Evolutionary conservation across 2,329 filamentous ascomycete species (phyloP), one percentile per base, ranked within the genome.

Genomic region (Aspergillus pseudotamarii): DNA sequence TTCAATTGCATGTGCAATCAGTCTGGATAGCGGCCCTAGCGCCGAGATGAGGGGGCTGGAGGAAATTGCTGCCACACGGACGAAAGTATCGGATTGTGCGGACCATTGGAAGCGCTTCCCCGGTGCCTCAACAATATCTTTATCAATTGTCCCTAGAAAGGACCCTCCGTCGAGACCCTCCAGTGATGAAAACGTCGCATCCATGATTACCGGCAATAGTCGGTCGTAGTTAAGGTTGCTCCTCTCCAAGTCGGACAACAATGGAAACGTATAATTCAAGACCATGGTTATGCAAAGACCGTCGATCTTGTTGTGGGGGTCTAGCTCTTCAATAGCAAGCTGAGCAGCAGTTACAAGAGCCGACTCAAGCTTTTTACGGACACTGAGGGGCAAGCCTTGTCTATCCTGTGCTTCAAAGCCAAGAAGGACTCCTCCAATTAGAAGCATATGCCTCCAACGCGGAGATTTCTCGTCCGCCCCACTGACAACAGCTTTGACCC

Each of bases 391-490:
- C n/a, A 93, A 77, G n/a, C 87, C 86, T 63, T 85, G 84, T 53
- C 88, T 80, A 46, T 89, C 85, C 64, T 86, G 83, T 19, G 85
- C 82, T 68, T 91, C 90, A 72, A 94, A 89, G 10, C 92, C 93
- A 73, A 94, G 85, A 62, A 97, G 78, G 26, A 96, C 81, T 3
- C 93, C 94, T 0, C 89, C 89, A 10, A 97, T 85, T 6, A 94
- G 85, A n/a, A 97, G 82, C 34, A 93, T 78, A 76, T 97, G 93
- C 76, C 93, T 89, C 93, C 93, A 97, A 72, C 92, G 83, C 21
- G 83, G 85, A 77, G 82, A 89, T 69, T 82, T 84, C 51, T 86
- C 87, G 71, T 89, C 85, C 19, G 87, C 87, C 10, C 87, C 87
- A 46, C 81, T 82, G 2, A 86, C 82, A 2, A 88, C 80, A 1